These are phyloP conservation scores for Lactuca saligna DNA, from an alignment of 129 eudicot species.

Conservation along the genomic window DNA sequence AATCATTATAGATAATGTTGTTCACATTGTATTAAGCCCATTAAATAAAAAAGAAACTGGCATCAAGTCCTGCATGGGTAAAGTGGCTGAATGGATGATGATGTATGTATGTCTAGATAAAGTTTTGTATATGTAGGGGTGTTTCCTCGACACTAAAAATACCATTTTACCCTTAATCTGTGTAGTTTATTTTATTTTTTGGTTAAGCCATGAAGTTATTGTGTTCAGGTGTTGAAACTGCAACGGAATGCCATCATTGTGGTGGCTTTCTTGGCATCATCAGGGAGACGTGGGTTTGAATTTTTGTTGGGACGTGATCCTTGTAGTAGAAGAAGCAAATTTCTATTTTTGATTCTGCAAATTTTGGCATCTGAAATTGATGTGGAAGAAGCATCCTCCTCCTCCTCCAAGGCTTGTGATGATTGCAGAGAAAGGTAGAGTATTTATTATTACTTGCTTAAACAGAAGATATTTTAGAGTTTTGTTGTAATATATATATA, in stretches of 20 bases:
- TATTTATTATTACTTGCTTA: neutral
- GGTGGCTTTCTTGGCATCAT: slow-evolving; percentile 80
- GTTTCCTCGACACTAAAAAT: too few species aligned
- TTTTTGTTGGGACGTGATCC: slow-evolving; percentile 50
- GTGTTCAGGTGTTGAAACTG: slow-evolving; percentile 71
- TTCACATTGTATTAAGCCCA: too few species aligned
- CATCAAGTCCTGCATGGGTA: too few species aligned
- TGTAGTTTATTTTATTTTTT: neutral
- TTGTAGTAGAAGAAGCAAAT: slow-evolving; percentile 42
- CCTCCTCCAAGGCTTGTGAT: slow-evolving; percentile 23
- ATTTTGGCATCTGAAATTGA: slow-evolving; percentile 66
- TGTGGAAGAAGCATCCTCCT: slow-evolving; percentile 35
- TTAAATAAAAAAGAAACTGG: too few species aligned
- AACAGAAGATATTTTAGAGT: too few species aligned
- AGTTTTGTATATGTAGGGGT: too few species aligned
- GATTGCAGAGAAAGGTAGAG: slow-evolving; percentile 63
- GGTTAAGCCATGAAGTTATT: too few species aligned
- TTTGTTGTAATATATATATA: neutral
- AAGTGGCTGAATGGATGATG: too few species aligned
- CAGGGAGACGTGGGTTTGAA: slow-evolving; percentile 71
- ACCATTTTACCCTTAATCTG: too few species aligned
- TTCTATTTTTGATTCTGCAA: slow-evolving; percentile 57
- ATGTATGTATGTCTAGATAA: too few species aligned
- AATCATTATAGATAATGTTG: too few species aligned
- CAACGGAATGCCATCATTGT: slow-evolving; percentile 52